Evolutionary conservation across 2,329 filamentous ascomycete species (phyloP).

Genomic region (Sphaerulina vaccinii): DNA sequence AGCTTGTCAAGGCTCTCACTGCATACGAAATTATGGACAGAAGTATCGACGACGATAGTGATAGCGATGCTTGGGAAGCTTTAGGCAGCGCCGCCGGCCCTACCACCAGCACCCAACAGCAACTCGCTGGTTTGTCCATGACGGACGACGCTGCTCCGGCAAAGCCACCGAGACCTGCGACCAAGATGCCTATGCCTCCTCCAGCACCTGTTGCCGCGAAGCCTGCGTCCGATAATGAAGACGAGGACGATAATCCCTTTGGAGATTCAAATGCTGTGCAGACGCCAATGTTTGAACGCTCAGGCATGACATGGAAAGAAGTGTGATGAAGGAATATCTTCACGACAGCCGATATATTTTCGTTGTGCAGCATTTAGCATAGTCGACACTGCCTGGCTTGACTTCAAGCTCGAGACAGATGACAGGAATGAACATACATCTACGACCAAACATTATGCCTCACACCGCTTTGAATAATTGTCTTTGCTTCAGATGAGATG

Average conservation of each 20-base stretch:
- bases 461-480: too few relatives aligned
- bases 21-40: conserved; percentile 91
- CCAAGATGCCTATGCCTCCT: conserved; percentile 39
- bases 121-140: conserved; percentile 48
- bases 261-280: conserved; percentile 74
- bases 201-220: conserved; percentile 29
- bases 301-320: conserved; percentile 37
- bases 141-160: conserved; percentile 45
- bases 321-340: conserved; percentile 33
- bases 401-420: too few relatives aligned
- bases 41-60: conserved; percentile 71
- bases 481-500: too few relatives aligned
- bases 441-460: too few relatives aligned
- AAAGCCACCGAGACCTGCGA: conserved; percentile 49
- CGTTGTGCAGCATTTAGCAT: neutral
- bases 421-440: too few relatives aligned
- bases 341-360: neutral
- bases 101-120: conserved; percentile 37
- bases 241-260: conserved; percentile 76
- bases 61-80: conserved; percentile 58
- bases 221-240: conserved; percentile 38
- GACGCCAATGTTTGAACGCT: conserved; percentile 43
- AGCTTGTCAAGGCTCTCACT: conserved; percentile 90
- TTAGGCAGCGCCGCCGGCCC: conserved; percentile 5
- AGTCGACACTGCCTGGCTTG: neutral